Evolutionary conservation across 345 rosid genomes (phyloP), one percentile per base, ranked within the genome.

Genomic region (Syzygium aqueum): DNA sequence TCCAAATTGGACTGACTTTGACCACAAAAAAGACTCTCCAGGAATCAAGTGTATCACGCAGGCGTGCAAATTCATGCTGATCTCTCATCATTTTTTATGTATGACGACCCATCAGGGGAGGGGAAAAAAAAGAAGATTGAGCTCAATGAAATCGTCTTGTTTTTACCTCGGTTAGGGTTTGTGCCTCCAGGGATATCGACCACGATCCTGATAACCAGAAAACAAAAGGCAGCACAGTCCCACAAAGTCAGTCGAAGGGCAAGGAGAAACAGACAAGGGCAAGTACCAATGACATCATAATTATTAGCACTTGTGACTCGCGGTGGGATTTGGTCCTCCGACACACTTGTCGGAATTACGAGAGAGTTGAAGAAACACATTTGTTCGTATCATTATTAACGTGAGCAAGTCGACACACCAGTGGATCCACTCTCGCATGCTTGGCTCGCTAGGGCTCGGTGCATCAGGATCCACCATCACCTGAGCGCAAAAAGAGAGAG

Each of bases 381-480:
- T 3, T 2, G 65, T 27, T 73, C 37, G 25, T 73, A 19, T 73
- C 33, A n/a, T 84, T 37, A 57, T 46, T 51, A 46, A 73, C 25
- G 80, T 19, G 80, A 73, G 46, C 21, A 54, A 83, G 77, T 37
- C 2, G 46, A 87, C 90, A 8, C n/a, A 96, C 99, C 99, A 97
- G 77, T 97, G 99, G 86, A 94, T 90, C 98, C 97, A 95, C 87
- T 97, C 99, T 86, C 99, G 90, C 96, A 94, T 89, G 91, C 88
- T 90, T 5, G 99, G 99, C 88, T 95, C 98, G 85, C 99, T 95
- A 16, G 99, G 99, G 78, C 98, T 95, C 9, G 99, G 99, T 40
- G 99, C 99, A 87, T 96, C 99, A 67, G 99, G 98, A 88, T 96
- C 98, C 40, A 93, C 94, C 99, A 96, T 96, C 89, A 95, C 94